phyloP scores from a whole-genome alignment of 2,329 filamentous ascomycete species.

The Xylaria sp. region DNA sequence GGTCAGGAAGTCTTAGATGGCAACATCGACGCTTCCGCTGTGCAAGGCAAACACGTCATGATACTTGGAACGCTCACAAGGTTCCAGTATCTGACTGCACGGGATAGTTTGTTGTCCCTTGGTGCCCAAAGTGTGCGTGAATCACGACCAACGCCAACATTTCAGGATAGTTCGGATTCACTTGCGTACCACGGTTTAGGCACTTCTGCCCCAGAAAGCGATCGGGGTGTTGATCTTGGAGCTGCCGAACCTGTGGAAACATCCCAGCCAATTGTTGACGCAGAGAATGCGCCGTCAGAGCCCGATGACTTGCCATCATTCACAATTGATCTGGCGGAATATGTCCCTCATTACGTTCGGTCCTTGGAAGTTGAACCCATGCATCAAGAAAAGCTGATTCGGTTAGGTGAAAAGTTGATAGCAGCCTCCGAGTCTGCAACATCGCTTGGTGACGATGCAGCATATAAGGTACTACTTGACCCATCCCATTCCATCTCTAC shows the following conservation, averaged over 20 bases:
- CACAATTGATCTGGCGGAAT: slow-evolving; percentile 32
- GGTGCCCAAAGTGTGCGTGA: slow-evolving; percentile 48
- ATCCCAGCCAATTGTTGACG: background rate
- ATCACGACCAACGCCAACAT: slow-evolving; percentile 41
- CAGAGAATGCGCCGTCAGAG: background rate
- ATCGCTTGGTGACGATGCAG: slow-evolving; percentile 20
- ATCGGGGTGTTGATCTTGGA: slow-evolving; percentile 29
- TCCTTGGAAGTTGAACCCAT: slow-evolving; percentile 34
- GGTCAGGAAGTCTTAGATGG: slow-evolving; percentile 42
- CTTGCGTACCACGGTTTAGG: slow-evolving; percentile 35
- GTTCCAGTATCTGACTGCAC: slow-evolving; percentile 46
- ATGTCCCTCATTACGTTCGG: slow-evolving; percentile 38
- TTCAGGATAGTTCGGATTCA: slow-evolving; percentile 9
- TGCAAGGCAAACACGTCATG: slow-evolving; percentile 50
- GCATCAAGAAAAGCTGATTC: slow-evolving; percentile 33
- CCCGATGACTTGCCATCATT: slow-evolving; percentile 13
- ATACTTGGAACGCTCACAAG: slow-evolving; percentile 45
- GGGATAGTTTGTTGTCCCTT: slow-evolving; percentile 46
- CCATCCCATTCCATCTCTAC: slow-evolving; percentile 20
- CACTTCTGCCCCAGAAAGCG: slow-evolving; percentile 41
- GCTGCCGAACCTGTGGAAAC: slow-evolving; percentile 8
- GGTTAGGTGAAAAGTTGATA: slow-evolving; percentile 40
- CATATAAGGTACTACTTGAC: slow-evolving; percentile 38
- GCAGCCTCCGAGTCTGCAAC: slow-evolving; percentile 22
- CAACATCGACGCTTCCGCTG: slow-evolving; percentile 31